Evolutionary conservation across 805 yeast genomes (phyloP).

Genomic region (Candida endomychidarum): DNA sequence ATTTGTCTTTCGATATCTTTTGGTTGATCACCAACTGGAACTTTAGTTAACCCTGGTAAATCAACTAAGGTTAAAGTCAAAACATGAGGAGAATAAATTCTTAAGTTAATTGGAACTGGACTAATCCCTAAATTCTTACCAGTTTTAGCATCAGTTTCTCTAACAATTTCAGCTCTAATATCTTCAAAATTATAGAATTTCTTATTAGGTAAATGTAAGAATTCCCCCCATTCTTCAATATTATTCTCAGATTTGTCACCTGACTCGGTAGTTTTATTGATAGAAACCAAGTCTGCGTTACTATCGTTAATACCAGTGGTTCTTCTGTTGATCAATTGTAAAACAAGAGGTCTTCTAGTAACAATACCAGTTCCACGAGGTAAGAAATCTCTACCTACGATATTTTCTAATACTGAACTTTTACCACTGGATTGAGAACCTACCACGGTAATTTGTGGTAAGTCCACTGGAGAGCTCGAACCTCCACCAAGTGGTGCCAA

Average conservation of each 20-base stretch:
- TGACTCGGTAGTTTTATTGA: slow-evolving; percentile 41
- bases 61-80: slow-evolving; percentile 92
- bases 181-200: slow-evolving; percentile 85
- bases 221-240: slow-evolving; percentile 95
- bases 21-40: slow-evolving; percentile 99
- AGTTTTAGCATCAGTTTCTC: slow-evolving; percentile 84
- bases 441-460: slow-evolving; percentile 93
- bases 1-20: slow-evolving; percentile 94
- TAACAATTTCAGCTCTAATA: slow-evolving; percentile 85
- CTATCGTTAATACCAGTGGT: slow-evolving; percentile 23
- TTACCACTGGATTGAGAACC: slow-evolving; percentile 92
- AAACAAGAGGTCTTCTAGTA: slow-evolving; percentile 81
- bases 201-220: slow-evolving; percentile 86
- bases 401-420: slow-evolving; percentile 85
- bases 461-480: slow-evolving; percentile 82
- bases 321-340: slow-evolving; percentile 76
- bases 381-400: slow-evolving; percentile 86
- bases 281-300: slow-evolving; percentile 42
- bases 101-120: slow-evolving; percentile 86
- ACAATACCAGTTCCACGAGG: slow-evolving; percentile 94
- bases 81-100: slow-evolving; percentile 92
- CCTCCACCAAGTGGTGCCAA: slow-evolving; percentile 94
- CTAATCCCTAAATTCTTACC: slow-evolving; percentile 87
- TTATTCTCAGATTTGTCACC: slow-evolving; percentile 66
- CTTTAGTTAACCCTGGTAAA: slow-evolving; percentile 96